Conservation (phyloP, 768 basidiomycete species). For the Ramaria sp. region DNA sequence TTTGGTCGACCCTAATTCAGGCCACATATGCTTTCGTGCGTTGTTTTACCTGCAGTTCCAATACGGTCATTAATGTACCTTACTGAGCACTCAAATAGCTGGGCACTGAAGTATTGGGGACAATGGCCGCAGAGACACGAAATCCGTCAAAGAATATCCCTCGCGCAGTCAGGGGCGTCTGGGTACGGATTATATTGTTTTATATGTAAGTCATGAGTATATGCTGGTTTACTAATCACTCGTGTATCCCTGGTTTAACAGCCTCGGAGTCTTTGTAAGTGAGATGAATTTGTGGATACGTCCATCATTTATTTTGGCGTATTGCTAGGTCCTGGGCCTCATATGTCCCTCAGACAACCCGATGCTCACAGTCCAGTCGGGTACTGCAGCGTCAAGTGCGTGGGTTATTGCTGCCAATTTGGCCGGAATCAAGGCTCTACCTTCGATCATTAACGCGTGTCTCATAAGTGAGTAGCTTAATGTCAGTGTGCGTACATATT, state of each 20-base stretch:
- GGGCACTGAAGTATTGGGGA: conserved; percentile 64
- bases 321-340: conserved; percentile 41
- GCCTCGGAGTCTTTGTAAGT: conserved; percentile 50
- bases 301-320: conserved; percentile 16
- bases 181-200: conserved; percentile 73
- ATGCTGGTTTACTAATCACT: conserved; percentile 12
- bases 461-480: conserved; percentile 37
- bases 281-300: conserved; percentile 14
- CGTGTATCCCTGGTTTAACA: conserved; percentile 27
- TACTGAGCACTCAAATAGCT: conserved; percentile 15
- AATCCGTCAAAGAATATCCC: conserved; percentile 72
- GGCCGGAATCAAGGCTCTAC: conserved; percentile 51
- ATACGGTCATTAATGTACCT: too few species aligned
- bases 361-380: conserved; percentile 35
- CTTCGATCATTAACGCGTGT: conserved; percentile 56
- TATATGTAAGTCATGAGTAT: conserved; percentile 30
- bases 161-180: conserved; percentile 66
- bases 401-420: conserved; percentile 75
- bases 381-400: conserved; percentile 69
- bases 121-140: conserved; percentile 70
- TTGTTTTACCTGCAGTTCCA: conserved; percentile 28
- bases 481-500: not conserved
- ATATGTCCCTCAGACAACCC: conserved; percentile 61
- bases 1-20: conserved; percentile 44
- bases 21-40: conserved; percentile 54